These are phyloP conservation scores for Aspergillus hortae DNA, from an alignment of 2,329 filamentous ascomycete genomes.

Conservation along the genomic window DNA sequence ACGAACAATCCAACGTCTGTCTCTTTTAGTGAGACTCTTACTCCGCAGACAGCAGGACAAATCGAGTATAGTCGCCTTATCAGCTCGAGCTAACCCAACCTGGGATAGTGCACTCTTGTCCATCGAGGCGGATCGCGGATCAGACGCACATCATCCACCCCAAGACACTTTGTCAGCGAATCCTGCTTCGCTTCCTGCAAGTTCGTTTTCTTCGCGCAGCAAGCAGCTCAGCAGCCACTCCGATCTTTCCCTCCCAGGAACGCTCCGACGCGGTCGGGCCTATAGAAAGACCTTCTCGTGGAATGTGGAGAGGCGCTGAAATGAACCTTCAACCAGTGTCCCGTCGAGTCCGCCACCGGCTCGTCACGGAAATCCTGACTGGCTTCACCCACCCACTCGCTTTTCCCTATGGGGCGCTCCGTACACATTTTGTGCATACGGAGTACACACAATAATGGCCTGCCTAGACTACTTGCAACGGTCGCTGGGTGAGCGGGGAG, in stretches of 20 bases:
- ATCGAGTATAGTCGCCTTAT: too few species aligned
- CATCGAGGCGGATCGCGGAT: constrained; percentile 12
- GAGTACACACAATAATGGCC: too few species aligned
- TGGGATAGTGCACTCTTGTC: not conserved
- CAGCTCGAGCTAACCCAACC: not conserved
- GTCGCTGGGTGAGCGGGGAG: too few species aligned
- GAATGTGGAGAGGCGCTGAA: constrained; percentile 11
- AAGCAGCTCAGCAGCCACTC: constrained; percentile 12
- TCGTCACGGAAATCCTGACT: not conserved
- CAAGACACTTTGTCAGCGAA: constrained; percentile 12
- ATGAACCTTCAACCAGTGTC: not conserved
- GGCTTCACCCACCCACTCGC: not conserved
- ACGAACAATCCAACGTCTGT: too few species aligned
- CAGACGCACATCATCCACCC: constrained; percentile 23
- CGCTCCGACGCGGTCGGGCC: constrained; percentile 14
- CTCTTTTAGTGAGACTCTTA: too few species aligned
- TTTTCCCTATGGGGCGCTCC: not conserved
- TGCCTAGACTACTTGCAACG: too few species aligned
- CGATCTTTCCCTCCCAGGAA: constrained; percentile 14
- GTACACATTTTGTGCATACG: too few species aligned
- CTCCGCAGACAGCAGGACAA: too few species aligned
- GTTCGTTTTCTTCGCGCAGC: constrained; percentile 10
- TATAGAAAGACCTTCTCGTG: constrained; percentile 4
- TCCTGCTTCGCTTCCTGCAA: constrained; percentile 11
- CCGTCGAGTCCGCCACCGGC: not conserved